A percentile compares a stretch with the other conserved stretches of the same genome.
phyloP scores from a whole-genome alignment of 768 basidiomycete species.

The Phanerochaete sordida region DNA sequence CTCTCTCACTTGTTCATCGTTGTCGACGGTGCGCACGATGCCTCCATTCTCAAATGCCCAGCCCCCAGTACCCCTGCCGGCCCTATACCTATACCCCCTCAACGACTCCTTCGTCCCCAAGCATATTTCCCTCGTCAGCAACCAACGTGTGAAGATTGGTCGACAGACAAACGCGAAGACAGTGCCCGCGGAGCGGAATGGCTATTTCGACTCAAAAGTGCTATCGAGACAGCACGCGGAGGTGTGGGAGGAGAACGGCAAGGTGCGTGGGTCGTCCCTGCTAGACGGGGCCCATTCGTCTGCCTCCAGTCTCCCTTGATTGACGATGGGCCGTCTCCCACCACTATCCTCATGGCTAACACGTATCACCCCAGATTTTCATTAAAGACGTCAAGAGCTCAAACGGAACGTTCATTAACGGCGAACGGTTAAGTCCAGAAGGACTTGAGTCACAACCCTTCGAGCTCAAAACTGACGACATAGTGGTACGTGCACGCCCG shows the following conservation, averaged over 20 bases:
- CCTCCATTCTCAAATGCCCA: constrained; percentile 23
- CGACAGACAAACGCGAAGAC: constrained; percentile 96
- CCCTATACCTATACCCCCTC: constrained; percentile 69
- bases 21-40: constrained; percentile 26
- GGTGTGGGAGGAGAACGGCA: constrained; percentile 92
- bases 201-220: constrained; percentile 96
- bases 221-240: constrained; percentile 94
- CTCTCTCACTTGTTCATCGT: constrained; percentile 22
- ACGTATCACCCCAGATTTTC: constrained; percentile 60
- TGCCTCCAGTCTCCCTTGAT: constrained; percentile 3
- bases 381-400: constrained; percentile 99
- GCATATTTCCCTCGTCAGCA: constrained; percentile 75
- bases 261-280: constrained; percentile 46
- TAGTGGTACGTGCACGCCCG: constrained; percentile 66
- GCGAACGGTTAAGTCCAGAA: constrained; percentile 86
- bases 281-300: neutral
- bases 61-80: constrained; percentile 25
- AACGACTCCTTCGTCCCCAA: constrained; percentile 95
- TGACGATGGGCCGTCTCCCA: constrained; percentile 10
- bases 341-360: constrained; percentile 9
- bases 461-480: constrained; percentile 92
- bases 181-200: constrained; percentile 87
- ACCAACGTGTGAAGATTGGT: constrained; percentile 84
- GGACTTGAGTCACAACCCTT: constrained; percentile 89
- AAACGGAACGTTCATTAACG: constrained; percentile 98